Percentiles rank a stretch among this genome's conserved stretches.
These are phyloP conservation scores for Botryotinia calthae DNA, from an alignment of 2,329 filamentous ascomycete species.

Conservation along the genomic window DNA sequence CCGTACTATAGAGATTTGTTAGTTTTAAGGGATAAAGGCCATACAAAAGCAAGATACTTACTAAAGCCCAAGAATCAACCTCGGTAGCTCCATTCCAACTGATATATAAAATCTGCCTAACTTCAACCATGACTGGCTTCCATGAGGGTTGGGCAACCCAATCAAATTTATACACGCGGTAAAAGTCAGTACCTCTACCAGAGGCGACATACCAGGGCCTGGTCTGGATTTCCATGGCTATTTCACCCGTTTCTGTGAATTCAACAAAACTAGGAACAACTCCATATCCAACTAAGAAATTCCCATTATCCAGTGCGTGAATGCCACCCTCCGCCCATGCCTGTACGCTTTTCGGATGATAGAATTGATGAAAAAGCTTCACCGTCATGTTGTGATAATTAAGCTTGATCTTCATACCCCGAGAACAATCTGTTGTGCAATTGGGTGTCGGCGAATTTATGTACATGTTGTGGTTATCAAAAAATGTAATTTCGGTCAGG, in stretches of 20 bases:
- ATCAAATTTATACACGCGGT: constrained; percentile 34
- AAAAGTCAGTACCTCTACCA: constrained; percentile 28
- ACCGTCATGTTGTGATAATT: constrained; percentile 45
- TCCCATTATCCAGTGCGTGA: constrained; percentile 46
- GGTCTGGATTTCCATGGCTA: constrained; percentile 45
- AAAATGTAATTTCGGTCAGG: constrained; percentile 28
- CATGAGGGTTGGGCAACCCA: constrained; percentile 36
- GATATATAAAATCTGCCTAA: constrained; percentile 33
- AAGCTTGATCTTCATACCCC: constrained; percentile 43
- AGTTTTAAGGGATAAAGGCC: not conserved
- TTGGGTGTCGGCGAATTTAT: constrained; percentile 16
- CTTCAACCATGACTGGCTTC: constrained; percentile 28
- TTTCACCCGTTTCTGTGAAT: constrained; percentile 42
- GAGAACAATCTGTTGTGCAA: constrained; percentile 20
- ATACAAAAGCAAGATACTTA: constrained; percentile 9
- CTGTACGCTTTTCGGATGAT: constrained; percentile 41
- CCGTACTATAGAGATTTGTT: not conserved
- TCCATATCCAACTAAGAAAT: constrained; percentile 50
- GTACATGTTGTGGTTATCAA: constrained; percentile 38
- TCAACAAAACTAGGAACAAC: constrained; percentile 51
- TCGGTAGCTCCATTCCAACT: constrained; percentile 41
- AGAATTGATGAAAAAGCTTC: constrained; percentile 42
- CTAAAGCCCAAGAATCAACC: constrained; percentile 29
- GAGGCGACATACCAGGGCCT: constrained; percentile 36
- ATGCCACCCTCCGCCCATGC: constrained; percentile 46